Percentiles rank a stretch among this genome's conserved stretches.
Evolutionary conservation across 108 stramenopile species (phyloP).

Genomic region (Nitzschia sp.): DNA sequence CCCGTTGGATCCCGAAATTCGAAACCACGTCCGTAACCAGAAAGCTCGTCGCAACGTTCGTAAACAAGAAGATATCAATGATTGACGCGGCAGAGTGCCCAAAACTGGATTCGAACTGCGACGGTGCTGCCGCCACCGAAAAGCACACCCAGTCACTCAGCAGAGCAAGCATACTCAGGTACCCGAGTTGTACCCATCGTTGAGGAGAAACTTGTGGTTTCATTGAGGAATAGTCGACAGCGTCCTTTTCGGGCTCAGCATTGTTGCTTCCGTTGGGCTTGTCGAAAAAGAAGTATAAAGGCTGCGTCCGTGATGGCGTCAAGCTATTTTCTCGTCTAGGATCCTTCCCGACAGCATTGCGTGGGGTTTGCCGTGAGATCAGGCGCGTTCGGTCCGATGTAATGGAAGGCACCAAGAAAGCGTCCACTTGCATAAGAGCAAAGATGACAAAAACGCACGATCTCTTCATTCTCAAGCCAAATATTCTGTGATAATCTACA

Average conservation of each 20-base stretch:
- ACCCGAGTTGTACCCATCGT: slow-evolving; percentile 68
- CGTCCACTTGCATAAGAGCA: background rate
- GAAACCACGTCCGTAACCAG: slow-evolving; percentile 63
- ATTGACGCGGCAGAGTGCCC: slow-evolving; percentile 56
- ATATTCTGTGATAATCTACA: too few species aligned
- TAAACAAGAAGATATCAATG: slow-evolving; percentile 75
- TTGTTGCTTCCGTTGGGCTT: background rate
- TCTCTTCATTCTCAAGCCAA: too few species aligned
- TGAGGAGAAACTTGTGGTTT: slow-evolving; percentile 57
- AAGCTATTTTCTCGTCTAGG: background rate
- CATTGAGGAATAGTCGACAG: slow-evolving; percentile 32
- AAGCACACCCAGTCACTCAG: slow-evolving; percentile 76
- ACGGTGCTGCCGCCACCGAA: slow-evolving; percentile 55
- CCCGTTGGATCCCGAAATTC: slow-evolving; percentile 54
- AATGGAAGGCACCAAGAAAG: background rate
- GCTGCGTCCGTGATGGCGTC: background rate
- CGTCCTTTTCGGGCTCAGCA: background rate
- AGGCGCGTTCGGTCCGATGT: too few species aligned
- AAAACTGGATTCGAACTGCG: slow-evolving; percentile 23
- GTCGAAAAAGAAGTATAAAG: slow-evolving; percentile 4
- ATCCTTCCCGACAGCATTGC: too few species aligned
- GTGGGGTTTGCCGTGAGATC: too few species aligned
- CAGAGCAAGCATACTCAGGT: slow-evolving; percentile 58
- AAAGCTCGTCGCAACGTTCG: slow-evolving; percentile 72
- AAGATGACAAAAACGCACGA: background rate